phyloP scores from a whole-genome alignment of 2,329 filamentous ascomycete genomes.

The Teratosphaeria nubilosa region DNA sequence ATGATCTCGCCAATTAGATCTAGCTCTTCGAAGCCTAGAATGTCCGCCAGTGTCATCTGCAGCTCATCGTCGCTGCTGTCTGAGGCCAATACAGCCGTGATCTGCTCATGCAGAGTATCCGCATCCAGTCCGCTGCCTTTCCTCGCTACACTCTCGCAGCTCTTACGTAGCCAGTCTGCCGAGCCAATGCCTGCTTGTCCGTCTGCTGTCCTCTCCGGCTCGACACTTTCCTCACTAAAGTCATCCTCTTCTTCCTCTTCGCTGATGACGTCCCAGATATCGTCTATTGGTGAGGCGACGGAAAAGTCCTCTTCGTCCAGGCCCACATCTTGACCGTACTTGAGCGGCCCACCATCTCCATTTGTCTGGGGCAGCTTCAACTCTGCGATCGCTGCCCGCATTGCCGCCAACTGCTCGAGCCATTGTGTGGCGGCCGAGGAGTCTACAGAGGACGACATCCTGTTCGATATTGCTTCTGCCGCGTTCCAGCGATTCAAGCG shows the following conservation, averaged over 20 bases:
- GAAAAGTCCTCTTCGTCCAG: slow-evolving; percentile 57
- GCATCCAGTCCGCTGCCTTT: slow-evolving; percentile 57
- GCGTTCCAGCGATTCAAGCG: background rate
- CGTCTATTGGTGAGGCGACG: slow-evolving; percentile 56
- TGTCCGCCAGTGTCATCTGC: slow-evolving; percentile 81
- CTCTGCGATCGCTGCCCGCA: slow-evolving; percentile 74
- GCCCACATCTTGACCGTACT: slow-evolving; percentile 48
- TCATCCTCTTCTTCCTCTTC: slow-evolving; percentile 55
- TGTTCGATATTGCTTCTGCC: background rate
- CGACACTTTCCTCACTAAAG: slow-evolving; percentile 54
- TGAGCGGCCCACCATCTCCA: slow-evolving; percentile 21
- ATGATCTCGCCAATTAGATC: slow-evolving; percentile 92
- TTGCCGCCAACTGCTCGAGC: slow-evolving; percentile 73
- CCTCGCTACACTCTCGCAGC: slow-evolving; percentile 56
- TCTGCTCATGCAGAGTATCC: slow-evolving; percentile 64
- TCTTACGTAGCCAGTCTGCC: slow-evolving; percentile 57
- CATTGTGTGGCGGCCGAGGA: slow-evolving; percentile 51
- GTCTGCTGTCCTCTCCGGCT: slow-evolving; percentile 35
- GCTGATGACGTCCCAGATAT: slow-evolving; percentile 88
- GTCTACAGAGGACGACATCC: slow-evolving; percentile 29
- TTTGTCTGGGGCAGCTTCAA: slow-evolving; percentile 48
- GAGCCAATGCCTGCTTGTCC: slow-evolving; percentile 28
- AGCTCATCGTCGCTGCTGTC: slow-evolving; percentile 67
- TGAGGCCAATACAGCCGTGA: slow-evolving; percentile 63
- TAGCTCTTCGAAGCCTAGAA: slow-evolving; percentile 85